Percentiles rank a stretch among this genome's conserved stretches.
These are phyloP conservation scores for Suhomyces sp. DNA, from an alignment of 805 yeast genomes.

Conservation along the genomic window DNA sequence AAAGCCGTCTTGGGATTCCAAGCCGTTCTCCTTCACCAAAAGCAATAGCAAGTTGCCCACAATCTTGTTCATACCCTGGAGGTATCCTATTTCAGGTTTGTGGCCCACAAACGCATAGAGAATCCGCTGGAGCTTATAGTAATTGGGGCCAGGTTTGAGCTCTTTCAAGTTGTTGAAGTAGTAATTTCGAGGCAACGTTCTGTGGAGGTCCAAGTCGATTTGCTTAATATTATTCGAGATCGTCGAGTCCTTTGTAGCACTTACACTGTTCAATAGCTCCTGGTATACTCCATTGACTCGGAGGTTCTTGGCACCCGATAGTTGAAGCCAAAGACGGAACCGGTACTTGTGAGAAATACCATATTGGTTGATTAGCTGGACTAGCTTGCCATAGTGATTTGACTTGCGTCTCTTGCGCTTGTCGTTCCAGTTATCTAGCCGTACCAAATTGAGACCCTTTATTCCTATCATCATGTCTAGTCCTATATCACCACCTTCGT, in stretches of 20 bases:
- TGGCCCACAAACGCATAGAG: slow-evolving; percentile 48
- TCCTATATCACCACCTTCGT: slow-evolving; percentile 8
- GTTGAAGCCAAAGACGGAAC: slow-evolving; percentile 49
- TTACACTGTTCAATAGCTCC: slow-evolving; percentile 19
- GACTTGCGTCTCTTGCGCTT: neutral
- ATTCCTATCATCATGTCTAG: slow-evolving; percentile 33
- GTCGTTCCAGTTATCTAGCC: slow-evolving; percentile 10
- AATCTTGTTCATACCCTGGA: slow-evolving; percentile 63
- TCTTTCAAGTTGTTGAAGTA: slow-evolving; percentile 42
- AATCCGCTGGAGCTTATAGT: slow-evolving; percentile 43
- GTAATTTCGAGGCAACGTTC: slow-evolving; percentile 55
- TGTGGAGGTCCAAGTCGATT: slow-evolving; percentile 49
- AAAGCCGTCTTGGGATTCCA: neutral
- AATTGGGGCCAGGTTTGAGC: slow-evolving; percentile 52
- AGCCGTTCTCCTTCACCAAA: slow-evolving; percentile 1
- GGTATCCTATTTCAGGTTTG: slow-evolving; percentile 50
- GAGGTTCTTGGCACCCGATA: slow-evolving; percentile 47
- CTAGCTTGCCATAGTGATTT: slow-evolving; percentile 10
- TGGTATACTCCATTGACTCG: slow-evolving; percentile 48
- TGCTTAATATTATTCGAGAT: slow-evolving; percentile 37
- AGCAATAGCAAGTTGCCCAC: slow-evolving; percentile 46
- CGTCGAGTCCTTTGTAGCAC: neutral
- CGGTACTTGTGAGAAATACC: slow-evolving; percentile 52
- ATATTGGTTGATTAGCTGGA: slow-evolving; percentile 29
- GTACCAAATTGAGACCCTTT: slow-evolving; percentile 34